These are phyloP conservation scores for Neopestalotiopsis rosae DNA, from an alignment of 2,329 filamentous ascomycete genomes.

Conservation along the genomic window DNA sequence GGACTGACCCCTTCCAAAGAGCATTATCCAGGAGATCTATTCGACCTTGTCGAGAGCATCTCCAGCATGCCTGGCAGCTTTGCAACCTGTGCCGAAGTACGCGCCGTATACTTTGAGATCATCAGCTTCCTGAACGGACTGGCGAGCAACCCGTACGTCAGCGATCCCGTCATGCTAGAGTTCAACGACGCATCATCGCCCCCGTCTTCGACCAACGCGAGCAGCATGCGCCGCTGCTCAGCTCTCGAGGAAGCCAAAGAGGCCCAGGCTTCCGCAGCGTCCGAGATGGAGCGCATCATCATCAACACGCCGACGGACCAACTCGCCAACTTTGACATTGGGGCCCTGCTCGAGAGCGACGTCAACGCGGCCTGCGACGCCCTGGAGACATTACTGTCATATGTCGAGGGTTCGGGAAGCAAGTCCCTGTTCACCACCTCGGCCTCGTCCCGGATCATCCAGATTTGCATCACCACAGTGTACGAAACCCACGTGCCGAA, in stretches of 20 bases:
- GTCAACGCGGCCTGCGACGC: slow-evolving; percentile 46
- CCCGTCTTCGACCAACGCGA: not conserved
- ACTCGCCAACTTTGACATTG: slow-evolving; percentile 37
- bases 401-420: slow-evolving; percentile 22
- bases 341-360: slow-evolving; percentile 43
- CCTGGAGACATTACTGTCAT: slow-evolving; percentile 43
- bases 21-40: slow-evolving; percentile 25
- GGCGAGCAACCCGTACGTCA: not conserved
- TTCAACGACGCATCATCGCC: not conserved
- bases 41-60: slow-evolving; percentile 27
- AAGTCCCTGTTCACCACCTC: slow-evolving; percentile 27
- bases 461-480: slow-evolving; percentile 50
- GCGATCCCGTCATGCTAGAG: not conserved
- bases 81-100: slow-evolving; percentile 31
- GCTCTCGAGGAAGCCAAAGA: slow-evolving; percentile 18
- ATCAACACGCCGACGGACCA: slow-evolving; percentile 20
- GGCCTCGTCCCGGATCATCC: slow-evolving; percentile 36
- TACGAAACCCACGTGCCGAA: slow-evolving; percentile 45
- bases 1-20: slow-evolving; percentile 22
- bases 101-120: slow-evolving; percentile 39
- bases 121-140: slow-evolving; percentile 30
- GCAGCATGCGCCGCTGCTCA: not conserved
- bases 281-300: slow-evolving; percentile 16
- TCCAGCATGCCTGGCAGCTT: slow-evolving; percentile 24
- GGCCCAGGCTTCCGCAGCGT: slow-evolving; percentile 15